Conservation (phyloP, 768 basidiomycete genomes). For the Pleurotus sapidus region DNA sequence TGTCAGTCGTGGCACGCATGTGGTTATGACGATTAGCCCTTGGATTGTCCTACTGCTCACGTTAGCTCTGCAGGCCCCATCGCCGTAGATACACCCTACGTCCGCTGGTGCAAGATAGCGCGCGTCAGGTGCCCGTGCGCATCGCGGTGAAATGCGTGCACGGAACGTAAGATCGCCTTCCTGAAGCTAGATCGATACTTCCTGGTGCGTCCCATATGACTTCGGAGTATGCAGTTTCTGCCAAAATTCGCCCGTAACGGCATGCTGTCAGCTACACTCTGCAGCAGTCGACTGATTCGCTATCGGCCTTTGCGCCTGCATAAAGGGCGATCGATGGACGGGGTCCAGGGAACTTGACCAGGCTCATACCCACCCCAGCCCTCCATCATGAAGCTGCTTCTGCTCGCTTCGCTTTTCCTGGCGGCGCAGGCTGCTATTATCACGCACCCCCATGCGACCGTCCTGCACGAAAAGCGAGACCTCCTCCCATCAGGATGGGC, state of each 20-base stretch:
- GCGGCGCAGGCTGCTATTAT: constrained; percentile 5
- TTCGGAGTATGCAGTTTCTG: constrained; percentile 3
- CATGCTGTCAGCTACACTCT: neutral
- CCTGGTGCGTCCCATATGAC: neutral
- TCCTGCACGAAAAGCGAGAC: constrained; percentile 36
- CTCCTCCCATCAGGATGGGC: constrained; percentile 39
- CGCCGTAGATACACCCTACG: constrained; percentile 8
- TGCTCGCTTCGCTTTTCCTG: constrained; percentile 5
- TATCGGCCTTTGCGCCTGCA: too few relatives aligned
- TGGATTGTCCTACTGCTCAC: neutral
- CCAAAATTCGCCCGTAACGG: neutral
- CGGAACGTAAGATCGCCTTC: too few relatives aligned
- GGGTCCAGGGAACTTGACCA: too few relatives aligned
- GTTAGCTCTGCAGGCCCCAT: neutral
- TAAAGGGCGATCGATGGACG: too few relatives aligned
- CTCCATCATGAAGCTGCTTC: neutral
- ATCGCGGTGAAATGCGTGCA: neutral
- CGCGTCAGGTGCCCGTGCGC: neutral
- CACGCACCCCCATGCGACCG: constrained; percentile 32
- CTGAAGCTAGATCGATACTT: neutral
- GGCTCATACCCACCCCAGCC: neutral
- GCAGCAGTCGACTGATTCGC: too few relatives aligned
- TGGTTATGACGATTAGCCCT: neutral
- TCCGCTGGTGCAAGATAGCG: neutral
- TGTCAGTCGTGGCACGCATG: neutral